Percentiles rank a stretch among this genome's conserved stretches.
Conservation (phyloP, 805 yeast species). For the Candida railenensis region DNA sequence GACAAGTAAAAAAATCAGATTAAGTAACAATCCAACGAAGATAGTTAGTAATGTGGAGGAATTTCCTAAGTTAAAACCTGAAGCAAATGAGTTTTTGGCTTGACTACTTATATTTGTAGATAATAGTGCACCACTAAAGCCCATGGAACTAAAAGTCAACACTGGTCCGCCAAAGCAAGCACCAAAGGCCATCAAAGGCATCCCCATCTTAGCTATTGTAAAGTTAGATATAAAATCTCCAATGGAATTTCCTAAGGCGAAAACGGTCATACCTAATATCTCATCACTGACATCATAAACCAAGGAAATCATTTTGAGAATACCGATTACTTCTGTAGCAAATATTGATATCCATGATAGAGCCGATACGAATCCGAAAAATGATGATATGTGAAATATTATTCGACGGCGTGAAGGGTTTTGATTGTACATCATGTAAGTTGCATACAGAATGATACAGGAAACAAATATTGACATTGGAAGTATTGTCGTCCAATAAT, state of each 20-base stretch:
- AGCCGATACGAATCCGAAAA: constrained; percentile 64
- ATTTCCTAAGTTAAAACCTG: constrained; percentile 15
- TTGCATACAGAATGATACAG: constrained; percentile 3
- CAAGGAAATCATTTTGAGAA: constrained; percentile 60
- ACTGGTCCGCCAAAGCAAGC: constrained; percentile 96
- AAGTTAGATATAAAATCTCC: constrained; percentile 87
- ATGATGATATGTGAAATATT: constrained; percentile 23
- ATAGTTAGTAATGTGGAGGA: constrained; percentile 22
- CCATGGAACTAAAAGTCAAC: constrained; percentile 77
- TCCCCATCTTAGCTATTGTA: constrained; percentile 77
- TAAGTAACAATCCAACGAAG: constrained; percentile 18
- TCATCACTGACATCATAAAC: constrained; percentile 68
- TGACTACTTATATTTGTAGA: constrained; percentile 3
- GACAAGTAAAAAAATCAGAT: constrained; percentile 18
- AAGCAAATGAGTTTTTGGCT: not conserved
- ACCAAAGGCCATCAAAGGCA: constrained; percentile 87
- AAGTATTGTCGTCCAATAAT: constrained; percentile 12
- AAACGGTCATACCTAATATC: constrained; percentile 79
- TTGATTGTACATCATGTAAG: constrained; percentile 3
- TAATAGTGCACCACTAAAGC: constrained; percentile 59
- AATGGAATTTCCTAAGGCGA: constrained; percentile 89
- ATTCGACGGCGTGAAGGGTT: not conserved
- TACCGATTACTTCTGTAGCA: constrained; percentile 68
- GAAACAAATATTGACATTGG: constrained; percentile 12
- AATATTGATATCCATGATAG: constrained; percentile 67